These are phyloP conservation scores for Stemphylium lycopersici DNA, from an alignment of 2,329 filamentous ascomycete species.

Conservation along the genomic window DNA sequence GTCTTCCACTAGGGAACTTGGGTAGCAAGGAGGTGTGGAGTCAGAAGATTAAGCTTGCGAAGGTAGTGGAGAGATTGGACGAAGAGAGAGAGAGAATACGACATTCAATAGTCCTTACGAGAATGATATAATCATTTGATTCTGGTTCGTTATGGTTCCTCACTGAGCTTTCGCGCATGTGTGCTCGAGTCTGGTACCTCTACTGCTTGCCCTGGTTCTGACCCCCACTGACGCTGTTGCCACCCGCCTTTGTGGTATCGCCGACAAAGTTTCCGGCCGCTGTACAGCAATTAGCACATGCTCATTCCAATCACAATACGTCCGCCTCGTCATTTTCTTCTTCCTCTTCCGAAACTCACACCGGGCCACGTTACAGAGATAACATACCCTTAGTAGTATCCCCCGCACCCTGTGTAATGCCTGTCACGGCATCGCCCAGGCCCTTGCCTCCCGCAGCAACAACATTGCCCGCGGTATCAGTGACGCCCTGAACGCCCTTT, in stretches of 20 bases:
- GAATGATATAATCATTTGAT: background rate
- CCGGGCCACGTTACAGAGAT: too few species aligned
- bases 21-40: background rate
- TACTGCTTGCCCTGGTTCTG: constrained; percentile 1
- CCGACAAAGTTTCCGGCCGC: constrained; percentile 38
- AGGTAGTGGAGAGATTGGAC: background rate
- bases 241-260: constrained; percentile 37
- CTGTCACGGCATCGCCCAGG: constrained; percentile 44
- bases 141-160: too few species aligned
- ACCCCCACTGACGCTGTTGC: constrained; percentile 25
- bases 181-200: background rate
- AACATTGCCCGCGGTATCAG: constrained; percentile 39
- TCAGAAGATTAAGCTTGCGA: background rate
- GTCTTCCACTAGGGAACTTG: background rate
- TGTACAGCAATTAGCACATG: constrained; percentile 14
- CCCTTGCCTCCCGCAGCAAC: constrained; percentile 44
- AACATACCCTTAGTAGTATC: constrained; percentile 44
- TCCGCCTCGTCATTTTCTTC: too few species aligned
- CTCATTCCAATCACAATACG: too few species aligned
- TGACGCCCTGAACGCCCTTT: constrained; percentile 41
- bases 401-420: constrained; percentile 41
- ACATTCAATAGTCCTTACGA: background rate
- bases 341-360: too few species aligned
- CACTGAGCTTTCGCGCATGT: too few species aligned
- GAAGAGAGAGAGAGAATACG: background rate